Evolutionary conservation across 176 grass and related monocot species (phyloP).

Genomic region (Hordeum marinum): DNA sequence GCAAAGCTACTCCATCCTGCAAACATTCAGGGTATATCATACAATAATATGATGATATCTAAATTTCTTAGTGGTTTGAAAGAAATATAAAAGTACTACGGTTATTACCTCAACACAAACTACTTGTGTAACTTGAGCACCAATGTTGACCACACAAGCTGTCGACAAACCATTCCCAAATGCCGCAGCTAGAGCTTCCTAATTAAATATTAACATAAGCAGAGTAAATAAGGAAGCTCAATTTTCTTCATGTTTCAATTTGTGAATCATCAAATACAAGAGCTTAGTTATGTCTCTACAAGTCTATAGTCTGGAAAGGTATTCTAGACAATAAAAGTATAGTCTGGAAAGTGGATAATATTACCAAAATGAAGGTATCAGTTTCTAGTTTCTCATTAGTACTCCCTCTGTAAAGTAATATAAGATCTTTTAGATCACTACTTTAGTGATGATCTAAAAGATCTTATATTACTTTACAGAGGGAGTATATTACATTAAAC

Average conservation of each 20-base stretch:
- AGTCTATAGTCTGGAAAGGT: background rate
- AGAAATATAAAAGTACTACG: background rate
- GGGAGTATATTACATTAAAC: background rate
- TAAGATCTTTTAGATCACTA: too few species aligned
- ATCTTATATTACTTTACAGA: too few species aligned
- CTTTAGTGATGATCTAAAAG: too few species aligned
- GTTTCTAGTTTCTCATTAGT: background rate
- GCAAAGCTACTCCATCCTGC: slow-evolving; percentile 98
- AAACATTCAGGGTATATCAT: slow-evolving; percentile 10
- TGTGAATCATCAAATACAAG: background rate
- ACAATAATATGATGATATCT: slow-evolving; percentile 4
- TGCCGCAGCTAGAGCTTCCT: slow-evolving; percentile 94
- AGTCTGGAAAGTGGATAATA: background rate
- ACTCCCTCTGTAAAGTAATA: too few species aligned
- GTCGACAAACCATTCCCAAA: slow-evolving; percentile 98
- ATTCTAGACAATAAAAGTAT: too few species aligned
- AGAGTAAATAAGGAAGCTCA: slow-evolving; percentile 12
- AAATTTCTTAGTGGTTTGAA: background rate
- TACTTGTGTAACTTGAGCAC: slow-evolving; percentile 92
- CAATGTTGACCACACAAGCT: slow-evolving; percentile 92
- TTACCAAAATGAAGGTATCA: slow-evolving; percentile 5
- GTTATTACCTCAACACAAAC: slow-evolving; percentile 86
- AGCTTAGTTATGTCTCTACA: background rate
- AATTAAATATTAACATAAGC: slow-evolving; percentile 28
- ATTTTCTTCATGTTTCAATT: background rate